phyloP scores from a whole-genome alignment of 1,139 yeast species.

The Sugiyamaella grinbergsii region DNA sequence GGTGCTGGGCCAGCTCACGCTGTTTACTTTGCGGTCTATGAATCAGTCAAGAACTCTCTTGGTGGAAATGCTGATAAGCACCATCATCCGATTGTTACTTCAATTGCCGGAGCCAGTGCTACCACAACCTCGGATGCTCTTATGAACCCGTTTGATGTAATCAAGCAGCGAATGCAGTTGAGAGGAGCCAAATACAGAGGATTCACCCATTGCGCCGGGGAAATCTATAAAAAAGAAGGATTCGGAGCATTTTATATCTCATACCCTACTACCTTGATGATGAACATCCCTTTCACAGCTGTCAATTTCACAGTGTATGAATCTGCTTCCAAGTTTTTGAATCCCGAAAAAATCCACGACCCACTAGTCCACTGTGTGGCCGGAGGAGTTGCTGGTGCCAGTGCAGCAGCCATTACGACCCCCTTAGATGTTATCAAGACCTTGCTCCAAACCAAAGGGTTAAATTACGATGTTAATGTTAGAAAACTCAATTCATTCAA shows the following conservation, averaged over 20 bases:
- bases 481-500: constrained; percentile 66
- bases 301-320: constrained; percentile 94
- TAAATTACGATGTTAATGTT: constrained; percentile 51
- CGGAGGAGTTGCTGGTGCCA: constrained; percentile 95
- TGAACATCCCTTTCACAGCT: constrained; percentile 96
- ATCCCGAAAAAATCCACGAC: constrained; percentile 77
- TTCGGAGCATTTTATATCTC: constrained; percentile 82
- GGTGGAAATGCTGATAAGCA: constrained; percentile 47
- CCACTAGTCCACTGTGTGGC: constrained; percentile 91
- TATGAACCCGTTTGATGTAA: constrained; percentile 97
- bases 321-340: constrained; percentile 70
- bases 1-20: constrained; percentile 99
- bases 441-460: constrained; percentile 74
- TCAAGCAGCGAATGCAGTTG: constrained; percentile 83
- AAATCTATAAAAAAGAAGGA: constrained; percentile 75
- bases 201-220: constrained; percentile 44
- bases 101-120: constrained; percentile 62
- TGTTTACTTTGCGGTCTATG: constrained; percentile 94
- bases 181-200: constrained; percentile 38
- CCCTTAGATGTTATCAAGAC: constrained; percentile 97
- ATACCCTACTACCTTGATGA: constrained; percentile 90
- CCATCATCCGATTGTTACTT: constrained; percentile 52
- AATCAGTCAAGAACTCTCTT: constrained; percentile 68
- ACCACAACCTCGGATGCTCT: constrained; percentile 91
- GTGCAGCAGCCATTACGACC: constrained; percentile 94